A percentile compares a stretch with the other conserved stretches of the same genome.
Conservation (phyloP, 495 filamentous ascomycete genomes). For the Achaetomiella virescens region DNA sequence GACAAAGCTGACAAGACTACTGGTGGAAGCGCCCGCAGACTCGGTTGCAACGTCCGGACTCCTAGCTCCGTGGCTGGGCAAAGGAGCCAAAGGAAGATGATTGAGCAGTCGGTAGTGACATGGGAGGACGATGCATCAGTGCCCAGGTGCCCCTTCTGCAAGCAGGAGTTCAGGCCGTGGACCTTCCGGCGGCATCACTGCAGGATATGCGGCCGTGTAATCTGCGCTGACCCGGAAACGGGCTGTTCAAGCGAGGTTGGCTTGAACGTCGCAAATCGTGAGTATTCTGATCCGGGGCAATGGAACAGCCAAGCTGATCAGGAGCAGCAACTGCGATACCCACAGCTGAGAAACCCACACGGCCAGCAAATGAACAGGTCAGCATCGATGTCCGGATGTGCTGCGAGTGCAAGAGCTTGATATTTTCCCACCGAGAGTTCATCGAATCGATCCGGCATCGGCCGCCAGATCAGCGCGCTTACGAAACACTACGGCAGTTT, state of each 20-base stretch:
- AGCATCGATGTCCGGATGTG: conserved; percentile 85
- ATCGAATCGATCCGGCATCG: conserved; percentile 58
- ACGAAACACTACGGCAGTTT: conserved; percentile 83
- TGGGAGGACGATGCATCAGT: conserved; percentile 93
- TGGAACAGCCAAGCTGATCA: neutral
- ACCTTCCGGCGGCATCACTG: conserved; percentile 91
- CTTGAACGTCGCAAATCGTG: conserved; percentile 65
- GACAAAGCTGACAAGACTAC: conserved; percentile 79
- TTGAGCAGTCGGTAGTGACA: conserved; percentile 87
- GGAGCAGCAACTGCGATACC: conserved; percentile 30
- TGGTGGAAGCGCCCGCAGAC: conserved; percentile 64
- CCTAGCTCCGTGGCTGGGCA: conserved; percentile 36
- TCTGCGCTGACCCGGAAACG: conserved; percentile 80
- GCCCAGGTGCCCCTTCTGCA: conserved; percentile 79
- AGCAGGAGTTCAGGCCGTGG: conserved; percentile 87
- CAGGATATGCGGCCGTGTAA: conserved; percentile 83
- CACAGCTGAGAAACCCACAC: conserved; percentile 54
- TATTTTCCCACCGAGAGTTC: conserved; percentile 84
- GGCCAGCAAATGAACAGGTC: conserved; percentile 41
- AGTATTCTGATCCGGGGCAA: conserved; percentile 21
- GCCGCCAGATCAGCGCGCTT: conserved; percentile 72
- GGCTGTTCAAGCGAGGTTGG: conserved; percentile 80
- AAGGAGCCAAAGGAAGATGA: conserved; percentile 60
- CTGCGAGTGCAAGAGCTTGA: conserved; percentile 74
- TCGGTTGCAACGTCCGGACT: conserved; percentile 27